A percentile compares a stretch with the other conserved stretches of the same genome.
phyloP scores from a whole-genome alignment of 768 basidiomycete genomes.

The Mycena amicta region DNA sequence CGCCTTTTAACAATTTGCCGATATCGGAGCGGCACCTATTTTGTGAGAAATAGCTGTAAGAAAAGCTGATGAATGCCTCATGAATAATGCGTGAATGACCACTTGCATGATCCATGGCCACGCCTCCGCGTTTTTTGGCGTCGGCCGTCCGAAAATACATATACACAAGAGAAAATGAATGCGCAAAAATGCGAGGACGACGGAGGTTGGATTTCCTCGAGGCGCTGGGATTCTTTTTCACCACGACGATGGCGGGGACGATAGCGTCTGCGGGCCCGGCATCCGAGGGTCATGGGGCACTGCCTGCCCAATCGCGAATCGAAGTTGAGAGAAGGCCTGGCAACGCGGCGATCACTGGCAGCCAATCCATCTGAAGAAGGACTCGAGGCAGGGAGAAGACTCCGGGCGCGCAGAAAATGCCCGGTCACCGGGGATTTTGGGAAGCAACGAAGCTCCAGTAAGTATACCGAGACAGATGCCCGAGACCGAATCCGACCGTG shows the following conservation, averaged over 20 bases:
- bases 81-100: no score
- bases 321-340: neutral
- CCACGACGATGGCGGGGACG: slow-evolving; percentile 2
- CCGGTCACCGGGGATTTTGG: neutral
- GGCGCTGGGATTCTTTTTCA: neutral
- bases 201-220: neutral
- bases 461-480: neutral
- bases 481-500: neutral
- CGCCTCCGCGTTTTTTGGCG: no score
- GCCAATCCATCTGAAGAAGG: neutral
- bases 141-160: neutral
- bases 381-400: neutral
- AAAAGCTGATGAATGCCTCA: no score
- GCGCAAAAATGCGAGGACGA: neutral
- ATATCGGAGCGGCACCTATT: no score
- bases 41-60: no score
- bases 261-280: neutral
- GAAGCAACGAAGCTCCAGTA: neutral
- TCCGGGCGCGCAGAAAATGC: neutral
- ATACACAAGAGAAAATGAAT: neutral
- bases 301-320: neutral
- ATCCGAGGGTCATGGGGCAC: slow-evolving; percentile 1
- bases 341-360: neutral
- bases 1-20: no score
- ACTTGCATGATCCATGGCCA: no score